phyloP scores from a whole-genome alignment of 345 rosid genomes.

The Dovyalis caffra region DNA sequence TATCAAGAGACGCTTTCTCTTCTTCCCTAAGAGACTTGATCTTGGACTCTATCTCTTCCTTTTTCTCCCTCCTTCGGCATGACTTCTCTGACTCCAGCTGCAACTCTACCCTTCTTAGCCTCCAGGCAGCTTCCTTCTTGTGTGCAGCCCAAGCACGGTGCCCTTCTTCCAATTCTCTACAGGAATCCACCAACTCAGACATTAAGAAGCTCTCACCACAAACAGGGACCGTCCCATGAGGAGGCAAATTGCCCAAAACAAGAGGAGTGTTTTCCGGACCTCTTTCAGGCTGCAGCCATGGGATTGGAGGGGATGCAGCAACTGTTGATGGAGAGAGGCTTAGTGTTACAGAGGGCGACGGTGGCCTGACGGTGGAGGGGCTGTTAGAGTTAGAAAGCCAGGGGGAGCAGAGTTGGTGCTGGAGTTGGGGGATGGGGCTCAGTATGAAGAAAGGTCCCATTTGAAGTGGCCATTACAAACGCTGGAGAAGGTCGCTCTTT shows the following conservation, averaged over 20 bases:
- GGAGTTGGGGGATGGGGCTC: constrained; percentile 39
- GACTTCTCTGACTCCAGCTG: constrained; percentile 94
- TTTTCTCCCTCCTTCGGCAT: constrained; percentile 71
- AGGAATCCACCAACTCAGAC: constrained; percentile 77
- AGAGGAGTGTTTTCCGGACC: constrained; percentile 47
- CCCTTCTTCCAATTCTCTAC: constrained; percentile 93
- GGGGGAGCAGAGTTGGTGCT: constrained; percentile 60
- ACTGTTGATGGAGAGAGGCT: constrained; percentile 78
- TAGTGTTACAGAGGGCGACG: constrained; percentile 80
- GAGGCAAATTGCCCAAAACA: constrained; percentile 46
- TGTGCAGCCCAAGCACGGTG: constrained; percentile 75
- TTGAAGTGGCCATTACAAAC: constrained; percentile 72
- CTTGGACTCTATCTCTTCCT: constrained; percentile 82
- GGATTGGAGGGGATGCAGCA: constrained; percentile 64
- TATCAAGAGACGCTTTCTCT: constrained; percentile 65
- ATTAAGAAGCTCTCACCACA: constrained; percentile 57
- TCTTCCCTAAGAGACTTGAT: constrained; percentile 89
- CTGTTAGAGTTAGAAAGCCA: constrained; percentile 89
- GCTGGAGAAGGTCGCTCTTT: constrained; percentile 60
- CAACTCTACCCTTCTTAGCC: constrained; percentile 83
- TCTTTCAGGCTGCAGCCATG: constrained; percentile 83
- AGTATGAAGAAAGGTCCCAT: constrained; percentile 60
- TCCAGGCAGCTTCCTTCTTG: constrained; percentile 95
- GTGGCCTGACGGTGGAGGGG: constrained; percentile 48
- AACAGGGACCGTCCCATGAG: constrained; percentile 40